Base-by-base conservation (phyloP, 768 basidiomycete genomes). In the Podaxis rugospora region DNA sequence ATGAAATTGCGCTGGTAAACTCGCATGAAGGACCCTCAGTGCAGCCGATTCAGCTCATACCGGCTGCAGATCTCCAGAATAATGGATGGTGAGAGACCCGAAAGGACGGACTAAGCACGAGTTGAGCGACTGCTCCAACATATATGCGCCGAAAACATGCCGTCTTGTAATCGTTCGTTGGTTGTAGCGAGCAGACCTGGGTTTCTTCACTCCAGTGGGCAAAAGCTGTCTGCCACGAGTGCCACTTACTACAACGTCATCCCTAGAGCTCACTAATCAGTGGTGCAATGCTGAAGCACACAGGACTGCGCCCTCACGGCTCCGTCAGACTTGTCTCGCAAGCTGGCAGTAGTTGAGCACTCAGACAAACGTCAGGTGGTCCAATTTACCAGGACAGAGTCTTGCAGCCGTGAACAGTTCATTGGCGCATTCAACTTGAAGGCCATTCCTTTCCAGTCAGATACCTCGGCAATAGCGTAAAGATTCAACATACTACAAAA, bases 161-260 rank as follows among this genome's bases (percentile, higher is more conserved):
- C 52, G 92, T 94, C 76, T 93, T 94, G 74, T 93, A 94, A 72
- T 94, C 92, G 69, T 94, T 94, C 3, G 91, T 87, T 0, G 92
- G 92, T 66, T 90, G 88, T 16, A 94, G 74, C 2, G 90, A 91
- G 74, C 87, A 91, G 27, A 92, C 85, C 89, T 92, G 64, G 32
- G 10, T 40, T 44, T 27, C 39, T 44, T 13, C 23, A 21, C 36
- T 55, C 32, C 39, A 25, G 21, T 9, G 9, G 23, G 2, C 32
- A 28, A 63, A 10, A 16, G 6, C 3, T 44, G 18, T 5, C 28
- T 28, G 13, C 44, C 3, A 11, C 9, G 3, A 32, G 36, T 23
- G 5, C 18, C 7, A 74, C 77, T 74, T 70, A 87, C 85, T 58
- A 88, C 86, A 37, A 87, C 83, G 63, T 88, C 86, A 70, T 88